Conservation (phyloP, 768 basidiomycete species). For the Podaxis carcinomalis region DNA sequence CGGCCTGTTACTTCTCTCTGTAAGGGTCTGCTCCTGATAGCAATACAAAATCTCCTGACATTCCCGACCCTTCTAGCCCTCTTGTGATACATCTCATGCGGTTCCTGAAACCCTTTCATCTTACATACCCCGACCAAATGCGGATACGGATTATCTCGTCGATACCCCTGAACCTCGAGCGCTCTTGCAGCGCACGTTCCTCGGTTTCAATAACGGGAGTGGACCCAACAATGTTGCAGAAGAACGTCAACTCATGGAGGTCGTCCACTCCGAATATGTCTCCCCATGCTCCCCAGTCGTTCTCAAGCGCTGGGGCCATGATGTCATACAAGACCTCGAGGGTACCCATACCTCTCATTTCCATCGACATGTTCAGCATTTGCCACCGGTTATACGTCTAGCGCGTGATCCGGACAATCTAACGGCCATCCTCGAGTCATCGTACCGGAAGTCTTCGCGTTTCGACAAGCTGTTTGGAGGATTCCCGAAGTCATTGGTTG, state of each 20-base stretch:
- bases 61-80: slow-evolving; percentile 15
- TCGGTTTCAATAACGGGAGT: slow-evolving; percentile 31
- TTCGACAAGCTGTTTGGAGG: slow-evolving; percentile 39
- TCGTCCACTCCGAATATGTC: slow-evolving; percentile 38
- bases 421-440: slow-evolving; percentile 16
- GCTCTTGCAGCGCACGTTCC: slow-evolving; percentile 48
- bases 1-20: slow-evolving; percentile 43
- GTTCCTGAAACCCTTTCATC: slow-evolving; percentile 45
- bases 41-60: background rate
- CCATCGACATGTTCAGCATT: slow-evolving; percentile 15
- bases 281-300: slow-evolving; percentile 36
- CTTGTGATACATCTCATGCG: slow-evolving; percentile 36
- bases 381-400: slow-evolving; percentile 15
- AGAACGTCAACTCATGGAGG: slow-evolving; percentile 26
- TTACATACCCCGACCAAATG: slow-evolving; percentile 47
- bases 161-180: slow-evolving; percentile 52
- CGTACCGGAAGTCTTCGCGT: slow-evolving; percentile 19
- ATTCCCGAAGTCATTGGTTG: slow-evolving; percentile 41
- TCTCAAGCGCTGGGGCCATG: slow-evolving; percentile 34
- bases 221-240: slow-evolving; percentile 22
- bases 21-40: slow-evolving; percentile 14
- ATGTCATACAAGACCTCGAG: slow-evolving; percentile 27
- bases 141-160: slow-evolving; percentile 44
- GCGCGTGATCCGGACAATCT: slow-evolving; percentile 15
- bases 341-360: slow-evolving; percentile 21